These are phyloP conservation scores for Gossypium laxum DNA, from an alignment of 441 rosid genomes.

Conservation along the genomic window DNA sequence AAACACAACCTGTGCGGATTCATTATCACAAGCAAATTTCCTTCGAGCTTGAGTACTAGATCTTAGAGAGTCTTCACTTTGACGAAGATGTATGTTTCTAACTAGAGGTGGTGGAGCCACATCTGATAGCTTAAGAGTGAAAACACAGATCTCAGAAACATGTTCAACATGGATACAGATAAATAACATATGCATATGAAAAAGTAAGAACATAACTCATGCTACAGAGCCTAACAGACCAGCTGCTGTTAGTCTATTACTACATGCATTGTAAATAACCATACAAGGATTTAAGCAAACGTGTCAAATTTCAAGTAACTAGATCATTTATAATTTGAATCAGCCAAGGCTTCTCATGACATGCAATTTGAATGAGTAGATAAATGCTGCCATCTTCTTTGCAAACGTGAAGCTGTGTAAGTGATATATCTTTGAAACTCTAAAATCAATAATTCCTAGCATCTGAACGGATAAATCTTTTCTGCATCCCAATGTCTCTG, in stretches of 20 bases:
- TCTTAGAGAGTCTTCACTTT: conserved; percentile 26
- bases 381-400: neutral
- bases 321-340: neutral
- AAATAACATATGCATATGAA: neutral
- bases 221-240: neutral
- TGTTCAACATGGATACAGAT: neutral
- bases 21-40: conserved; percentile 29
- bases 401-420: neutral
- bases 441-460: neutral
- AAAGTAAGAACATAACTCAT: neutral
- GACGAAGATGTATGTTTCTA: conserved; percentile 26
- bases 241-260: neutral
- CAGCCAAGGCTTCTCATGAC: neutral
- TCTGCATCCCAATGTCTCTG: neutral
- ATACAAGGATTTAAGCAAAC: neutral
- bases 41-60: conserved; percentile 29
- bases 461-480: neutral
- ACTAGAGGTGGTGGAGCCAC: conserved; percentile 31
- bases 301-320: neutral
- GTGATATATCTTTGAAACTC: neutral
- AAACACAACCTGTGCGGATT: conserved; percentile 32
- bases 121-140: conserved; percentile 32
- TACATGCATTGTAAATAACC: neutral
- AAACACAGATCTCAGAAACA: conserved; percentile 9
- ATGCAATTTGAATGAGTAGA: neutral